Conservation (phyloP, 352 stramenopile genomes). For the Phytophthora pisi region DNA sequence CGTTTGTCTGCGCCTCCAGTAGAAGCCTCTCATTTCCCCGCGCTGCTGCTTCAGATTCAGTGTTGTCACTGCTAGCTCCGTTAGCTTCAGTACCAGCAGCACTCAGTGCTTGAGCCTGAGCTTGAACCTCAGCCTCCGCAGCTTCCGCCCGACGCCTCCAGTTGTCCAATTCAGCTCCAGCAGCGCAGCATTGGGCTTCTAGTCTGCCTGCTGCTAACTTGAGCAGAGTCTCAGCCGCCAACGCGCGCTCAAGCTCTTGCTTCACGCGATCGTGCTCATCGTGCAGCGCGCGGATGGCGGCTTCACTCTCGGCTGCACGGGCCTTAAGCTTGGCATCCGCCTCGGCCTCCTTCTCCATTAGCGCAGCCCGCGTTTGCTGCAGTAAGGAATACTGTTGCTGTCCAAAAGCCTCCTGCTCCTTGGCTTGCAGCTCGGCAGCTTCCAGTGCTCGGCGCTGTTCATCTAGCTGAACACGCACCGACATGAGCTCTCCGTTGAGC, state of each 20-base stretch:
- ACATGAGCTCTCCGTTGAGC: slow-evolving; percentile 75
- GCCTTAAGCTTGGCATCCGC: slow-evolving; percentile 51
- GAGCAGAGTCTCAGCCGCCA: slow-evolving; percentile 37
- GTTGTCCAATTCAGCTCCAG: slow-evolving; percentile 47
- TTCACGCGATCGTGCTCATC: slow-evolving; percentile 53
- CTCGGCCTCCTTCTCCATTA: slow-evolving; percentile 56
- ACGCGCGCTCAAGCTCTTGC: slow-evolving; percentile 43
- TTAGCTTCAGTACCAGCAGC: slow-evolving; percentile 4
- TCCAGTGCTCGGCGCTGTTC: slow-evolving; percentile 72
- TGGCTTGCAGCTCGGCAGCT: slow-evolving; percentile 65
- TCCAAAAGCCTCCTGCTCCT: slow-evolving; percentile 65
- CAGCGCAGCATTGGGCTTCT: slow-evolving; percentile 38
- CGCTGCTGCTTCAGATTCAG: slow-evolving; percentile 22
- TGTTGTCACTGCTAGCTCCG: slow-evolving; percentile 23
- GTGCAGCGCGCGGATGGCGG: slow-evolving; percentile 36
- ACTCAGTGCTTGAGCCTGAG: slow-evolving; percentile 2
- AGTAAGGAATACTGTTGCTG: slow-evolving; percentile 61
- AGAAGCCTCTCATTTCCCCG: slow-evolving; percentile 59
- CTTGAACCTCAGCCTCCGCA: slow-evolving; percentile 36
- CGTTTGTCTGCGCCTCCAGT: slow-evolving; percentile 75
- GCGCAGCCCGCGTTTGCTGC: slow-evolving; percentile 47
- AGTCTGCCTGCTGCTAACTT: slow-evolving; percentile 40
- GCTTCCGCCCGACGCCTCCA: slow-evolving; percentile 41
- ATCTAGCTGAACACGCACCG: slow-evolving; percentile 76
- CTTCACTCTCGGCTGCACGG: slow-evolving; percentile 41